Evolutionary conservation across 2,329 filamentous ascomycete genomes (phyloP).

Genomic region (Fusarium sp.): DNA sequence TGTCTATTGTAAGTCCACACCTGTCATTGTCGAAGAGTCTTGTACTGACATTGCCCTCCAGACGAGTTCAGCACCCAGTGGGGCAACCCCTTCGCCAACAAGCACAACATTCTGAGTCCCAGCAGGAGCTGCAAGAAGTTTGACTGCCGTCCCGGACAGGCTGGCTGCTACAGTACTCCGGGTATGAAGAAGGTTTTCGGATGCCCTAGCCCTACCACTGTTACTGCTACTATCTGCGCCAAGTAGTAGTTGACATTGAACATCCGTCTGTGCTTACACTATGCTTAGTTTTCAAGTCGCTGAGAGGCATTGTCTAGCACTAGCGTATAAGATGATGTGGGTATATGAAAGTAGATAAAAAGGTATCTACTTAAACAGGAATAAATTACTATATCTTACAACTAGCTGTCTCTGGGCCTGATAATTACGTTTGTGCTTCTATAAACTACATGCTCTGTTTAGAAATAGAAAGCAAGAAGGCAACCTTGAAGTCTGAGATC

Average conservation of each 20-base stretch:
- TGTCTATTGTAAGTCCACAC: conserved; percentile 53
- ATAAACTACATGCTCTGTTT: too few species aligned
- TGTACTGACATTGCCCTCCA: conserved; percentile 30
- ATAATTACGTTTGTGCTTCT: too few species aligned
- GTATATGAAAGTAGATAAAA: too few species aligned
- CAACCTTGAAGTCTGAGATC: too few species aligned
- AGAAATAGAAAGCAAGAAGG: too few species aligned
- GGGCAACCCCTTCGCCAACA: conserved; percentile 55
- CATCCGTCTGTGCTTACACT: neutral
- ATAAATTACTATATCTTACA: too few species aligned
- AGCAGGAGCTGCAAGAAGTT: conserved; percentile 53
- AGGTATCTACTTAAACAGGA: too few species aligned
- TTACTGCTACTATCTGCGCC: conserved; percentile 49
- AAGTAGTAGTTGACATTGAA: neutral
- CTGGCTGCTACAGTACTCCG: conserved; percentile 55
- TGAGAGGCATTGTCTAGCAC: accelerated
- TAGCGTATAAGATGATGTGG: accelerated
- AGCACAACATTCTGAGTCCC: conserved; percentile 52
- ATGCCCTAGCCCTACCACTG: conserved; percentile 54
- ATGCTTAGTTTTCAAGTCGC: accelerated
- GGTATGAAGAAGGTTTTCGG: conserved; percentile 53
- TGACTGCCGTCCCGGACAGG: conserved; percentile 51
- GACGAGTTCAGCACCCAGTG: conserved; percentile 55
- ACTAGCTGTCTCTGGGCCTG: too few species aligned
- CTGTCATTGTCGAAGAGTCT: neutral